These are phyloP conservation scores for Hyaloscypha hepaticicola DNA, from an alignment of 495 filamentous ascomycete genomes.

Conservation along the genomic window DNA sequence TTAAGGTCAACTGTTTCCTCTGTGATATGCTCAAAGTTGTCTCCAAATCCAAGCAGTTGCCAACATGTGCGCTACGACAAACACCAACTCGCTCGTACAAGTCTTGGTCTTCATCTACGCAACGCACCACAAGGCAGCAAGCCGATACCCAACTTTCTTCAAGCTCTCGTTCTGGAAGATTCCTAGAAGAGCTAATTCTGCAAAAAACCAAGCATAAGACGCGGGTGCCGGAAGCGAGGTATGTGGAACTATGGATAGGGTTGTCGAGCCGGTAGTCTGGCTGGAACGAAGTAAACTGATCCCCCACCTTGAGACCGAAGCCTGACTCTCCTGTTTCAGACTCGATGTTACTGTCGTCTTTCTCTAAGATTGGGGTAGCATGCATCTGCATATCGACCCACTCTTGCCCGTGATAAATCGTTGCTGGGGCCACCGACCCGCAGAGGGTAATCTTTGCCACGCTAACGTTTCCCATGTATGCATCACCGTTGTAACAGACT, in stretches of 20 bases:
- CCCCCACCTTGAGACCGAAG: not conserved
- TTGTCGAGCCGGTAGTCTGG: not conserved
- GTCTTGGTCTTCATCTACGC: slow-evolving; percentile 3
- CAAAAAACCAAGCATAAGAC: too few relatives aligned
- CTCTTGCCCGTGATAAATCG: not conserved
- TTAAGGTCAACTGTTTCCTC: not conserved
- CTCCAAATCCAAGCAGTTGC: not conserved
- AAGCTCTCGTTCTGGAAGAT: not conserved
- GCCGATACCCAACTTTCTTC: not conserved
- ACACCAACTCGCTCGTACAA: slow-evolving; percentile 8
- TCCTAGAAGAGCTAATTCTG: too few relatives aligned
- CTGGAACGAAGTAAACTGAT: not conserved
- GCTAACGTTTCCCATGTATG: slow-evolving; percentile 3
- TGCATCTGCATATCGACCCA: not conserved
- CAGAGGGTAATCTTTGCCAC: slow-evolving; percentile 3
- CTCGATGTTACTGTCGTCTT: not conserved
- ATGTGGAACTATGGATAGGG: not conserved
- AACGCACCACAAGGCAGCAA: slow-evolving; percentile 1
- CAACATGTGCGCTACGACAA: not conserved
- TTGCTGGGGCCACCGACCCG: not conserved
- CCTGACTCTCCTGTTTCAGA: not conserved
- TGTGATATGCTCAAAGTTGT: slow-evolving; percentile 1
- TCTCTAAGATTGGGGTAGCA: not conserved
- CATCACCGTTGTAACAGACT: not conserved
- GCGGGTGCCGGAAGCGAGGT: not conserved